Percentiles rank a stretch among this genome's conserved stretches.
Conservation (phyloP, 2,329 filamentous ascomycete species). For the Corinectria fuckeliana region DNA sequence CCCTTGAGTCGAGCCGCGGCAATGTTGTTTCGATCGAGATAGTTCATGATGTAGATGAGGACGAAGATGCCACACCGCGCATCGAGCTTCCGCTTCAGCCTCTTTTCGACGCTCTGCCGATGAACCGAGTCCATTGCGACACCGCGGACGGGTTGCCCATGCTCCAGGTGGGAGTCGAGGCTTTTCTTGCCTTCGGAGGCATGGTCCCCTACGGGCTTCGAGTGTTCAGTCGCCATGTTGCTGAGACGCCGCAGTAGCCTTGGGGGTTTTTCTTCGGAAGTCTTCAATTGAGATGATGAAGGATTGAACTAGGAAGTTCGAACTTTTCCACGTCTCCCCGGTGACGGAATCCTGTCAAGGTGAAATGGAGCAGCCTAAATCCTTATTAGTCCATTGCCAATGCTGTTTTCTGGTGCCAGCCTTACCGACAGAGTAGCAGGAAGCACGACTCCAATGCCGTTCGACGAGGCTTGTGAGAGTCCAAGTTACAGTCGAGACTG, state of each 20-base stretch:
- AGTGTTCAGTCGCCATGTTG: slow-evolving; percentile 3
- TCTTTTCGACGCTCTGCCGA: slow-evolving; percentile 65
- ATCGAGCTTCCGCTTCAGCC: slow-evolving; percentile 74
- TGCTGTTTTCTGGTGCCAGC: no score
- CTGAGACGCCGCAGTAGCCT: neutral
- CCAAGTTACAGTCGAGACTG: neutral
- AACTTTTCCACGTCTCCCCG: neutral
- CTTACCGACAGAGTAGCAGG: no score
- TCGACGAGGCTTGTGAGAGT: neutral
- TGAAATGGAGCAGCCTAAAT: neutral
- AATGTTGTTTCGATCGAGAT: slow-evolving; percentile 73
- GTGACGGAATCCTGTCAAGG: neutral
- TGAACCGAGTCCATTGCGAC: slow-evolving; percentile 52
- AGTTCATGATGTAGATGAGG: slow-evolving; percentile 78
- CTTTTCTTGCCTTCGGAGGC: slow-evolving; percentile 1
- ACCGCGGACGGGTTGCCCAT: neutral
- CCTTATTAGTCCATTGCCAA: no score
- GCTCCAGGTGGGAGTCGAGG: neutral
- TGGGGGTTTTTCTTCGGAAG: neutral
- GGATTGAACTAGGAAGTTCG: neutral
- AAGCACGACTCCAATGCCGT: neutral
- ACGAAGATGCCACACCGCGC: slow-evolving; percentile 71
- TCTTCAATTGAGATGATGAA: neutral
- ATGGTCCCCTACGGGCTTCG: neutral
- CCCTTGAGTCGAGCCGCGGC: slow-evolving; percentile 70